Evolutionary conservation across 1,284 basidiomycete genomes (phyloP).

Genomic region (Cystobasidium slooffiae): DNA sequence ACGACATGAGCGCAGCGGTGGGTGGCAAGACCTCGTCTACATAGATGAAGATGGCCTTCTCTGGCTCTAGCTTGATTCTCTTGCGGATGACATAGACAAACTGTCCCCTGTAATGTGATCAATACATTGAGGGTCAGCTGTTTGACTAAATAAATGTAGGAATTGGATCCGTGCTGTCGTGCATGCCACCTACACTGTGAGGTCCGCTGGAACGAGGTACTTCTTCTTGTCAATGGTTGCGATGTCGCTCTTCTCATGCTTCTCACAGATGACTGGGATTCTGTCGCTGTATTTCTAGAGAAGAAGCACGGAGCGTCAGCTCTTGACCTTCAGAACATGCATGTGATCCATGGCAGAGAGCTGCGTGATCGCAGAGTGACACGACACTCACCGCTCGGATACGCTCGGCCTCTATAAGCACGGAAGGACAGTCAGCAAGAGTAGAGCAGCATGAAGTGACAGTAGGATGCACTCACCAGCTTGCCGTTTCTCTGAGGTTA

Average conservation of each 20-base stretch:
- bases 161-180: neutral
- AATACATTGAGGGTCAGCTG: neutral
- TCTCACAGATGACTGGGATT: constrained; percentile 99
- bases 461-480: constrained; percentile 68
- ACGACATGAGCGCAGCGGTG: constrained; percentile 96
- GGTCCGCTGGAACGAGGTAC: constrained; percentile 96
- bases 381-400: constrained; percentile 39
- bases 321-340: neutral
- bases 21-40: constrained; percentile 98
- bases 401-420: constrained; percentile 40
- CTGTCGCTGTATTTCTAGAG: constrained; percentile 92
- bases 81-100: constrained; percentile 99
- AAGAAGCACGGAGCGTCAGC: neutral
- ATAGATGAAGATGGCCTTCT: constrained; percentile 99
- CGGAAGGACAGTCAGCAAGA: neutral
- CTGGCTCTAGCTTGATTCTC: constrained; percentile 98
- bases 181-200: constrained; percentile 69
- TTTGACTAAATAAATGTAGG: neutral
- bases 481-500: constrained; percentile 99
- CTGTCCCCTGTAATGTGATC: constrained; percentile 65
- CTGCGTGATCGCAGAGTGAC: constrained; percentile 5
- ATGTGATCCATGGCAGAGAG: neutral
- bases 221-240: constrained; percentile 99
- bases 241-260: constrained; percentile 98
- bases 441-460: neutral